Base-by-base conservation (phyloP, 1,284 basidiomycete species). In the Ceratorhiza oryzae-sativae region DNA sequence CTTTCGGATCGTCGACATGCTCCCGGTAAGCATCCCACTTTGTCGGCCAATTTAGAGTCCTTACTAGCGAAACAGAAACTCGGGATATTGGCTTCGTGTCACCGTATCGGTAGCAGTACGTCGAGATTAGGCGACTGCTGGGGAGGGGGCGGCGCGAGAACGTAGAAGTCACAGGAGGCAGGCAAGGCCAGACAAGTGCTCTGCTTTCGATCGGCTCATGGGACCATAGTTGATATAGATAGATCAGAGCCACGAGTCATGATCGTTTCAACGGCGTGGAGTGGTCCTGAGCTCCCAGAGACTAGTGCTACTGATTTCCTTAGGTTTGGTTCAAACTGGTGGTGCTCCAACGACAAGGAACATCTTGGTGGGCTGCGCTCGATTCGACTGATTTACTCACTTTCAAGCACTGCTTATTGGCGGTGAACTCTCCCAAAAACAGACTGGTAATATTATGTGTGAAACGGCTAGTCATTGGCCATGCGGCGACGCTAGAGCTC, bases 211-310 rank as follows among this genome's bases (percentile, higher is more conserved):
- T 8, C 25, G 53, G 15, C 18, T 42, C 10, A 9, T 12, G 30
- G 6, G 9, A 56, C 30, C 5, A 36, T 27, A 62, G 56, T 30
- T 73, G 15, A 46, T 25, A 27, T 41, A 48, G 9, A 20, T 56
- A 27, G 34, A 18, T 30, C 2, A 46, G 88, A 90, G 80, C 84
- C 87, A n/a, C 81, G 77, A 25, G 79, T 81, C 8, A 81, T 83
- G 58, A 87, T 90, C 74, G 83, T 90, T 13, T 88, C 88, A 0
- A 88, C 88, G 4, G 88, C 89, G 0, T 80, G 88, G 73, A 88
- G 87, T 75, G 87, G 84, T 75, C 80, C 78, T 0, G 83, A 88
- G 30, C 85, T 78, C 30, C 78, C 89, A 20, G 79, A 83, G 10
- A 84, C 81, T 45, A 83, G 84, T 71, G 75, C 83, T 2, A 78